These are phyloP conservation scores for Globisporangium sylvaticum DNA, from an alignment of 352 stramenopile genomes.

Conservation along the genomic window DNA sequence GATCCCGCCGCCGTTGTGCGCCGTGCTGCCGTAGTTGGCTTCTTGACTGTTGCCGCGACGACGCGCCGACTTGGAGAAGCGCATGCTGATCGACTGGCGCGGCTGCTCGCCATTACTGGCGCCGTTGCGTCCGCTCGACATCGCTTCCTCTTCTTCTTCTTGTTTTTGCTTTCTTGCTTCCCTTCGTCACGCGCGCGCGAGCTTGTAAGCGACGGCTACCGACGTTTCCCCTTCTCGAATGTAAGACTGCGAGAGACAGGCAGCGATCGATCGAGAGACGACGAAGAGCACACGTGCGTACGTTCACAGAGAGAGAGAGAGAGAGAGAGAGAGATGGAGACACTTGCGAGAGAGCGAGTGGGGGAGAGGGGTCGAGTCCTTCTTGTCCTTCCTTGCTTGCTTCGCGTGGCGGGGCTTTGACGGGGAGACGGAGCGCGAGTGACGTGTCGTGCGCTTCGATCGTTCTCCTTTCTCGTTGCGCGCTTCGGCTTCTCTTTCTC, in stretches of 20 bases:
- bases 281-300: neutral
- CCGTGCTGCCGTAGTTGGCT: slow-evolving; percentile 27
- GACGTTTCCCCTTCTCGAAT: neutral
- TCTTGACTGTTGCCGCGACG: slow-evolving; percentile 69
- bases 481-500: neutral
- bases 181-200: neutral
- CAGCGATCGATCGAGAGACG: neutral
- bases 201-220: neutral
- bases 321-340: neutral
- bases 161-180: neutral
- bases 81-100: slow-evolving; percentile 49
- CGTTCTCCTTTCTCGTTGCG: neutral
- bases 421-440: neutral
- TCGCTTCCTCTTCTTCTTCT: slow-evolving; percentile 1
- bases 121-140: slow-evolving; percentile 16
- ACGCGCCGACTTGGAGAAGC: slow-evolving; percentile 61
- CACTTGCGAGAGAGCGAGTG: neutral
- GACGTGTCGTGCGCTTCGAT: neutral
- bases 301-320: neutral
- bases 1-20: slow-evolving; percentile 22
- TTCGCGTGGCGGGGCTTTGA: neutral
- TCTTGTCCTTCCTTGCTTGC: neutral
- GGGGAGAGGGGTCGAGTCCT: neutral
- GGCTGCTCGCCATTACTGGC: slow-evolving; percentile 20
- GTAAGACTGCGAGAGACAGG: neutral